A percentile compares a stretch with the other conserved stretches of the same genome.
Conservation (phyloP, 192 early-diverging fungal species). For the Geosiphon pyriformis region DNA sequence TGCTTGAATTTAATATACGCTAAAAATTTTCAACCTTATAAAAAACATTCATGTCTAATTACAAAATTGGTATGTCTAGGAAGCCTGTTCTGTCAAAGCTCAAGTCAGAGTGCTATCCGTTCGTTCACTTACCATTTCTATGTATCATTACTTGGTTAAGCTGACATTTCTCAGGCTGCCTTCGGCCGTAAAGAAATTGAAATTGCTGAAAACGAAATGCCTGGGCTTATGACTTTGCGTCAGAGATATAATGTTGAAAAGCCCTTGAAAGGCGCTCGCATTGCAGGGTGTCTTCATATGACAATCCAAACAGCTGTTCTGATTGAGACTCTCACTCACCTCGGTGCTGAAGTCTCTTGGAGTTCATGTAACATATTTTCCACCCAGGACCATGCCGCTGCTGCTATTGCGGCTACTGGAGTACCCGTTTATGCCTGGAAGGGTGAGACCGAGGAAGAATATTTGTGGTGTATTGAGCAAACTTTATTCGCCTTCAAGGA, state of each 20-base stretch:
- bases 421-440: conserved; percentile 99
- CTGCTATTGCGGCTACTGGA: conserved; percentile 93
- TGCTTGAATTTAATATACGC: too few relatives aligned
- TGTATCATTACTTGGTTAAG: too few relatives aligned
- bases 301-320: conserved; percentile 98
- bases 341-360: conserved; percentile 90
- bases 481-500: conserved; percentile 88
- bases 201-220: conserved; percentile 97
- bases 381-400: conserved; percentile 98
- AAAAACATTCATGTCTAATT: too few relatives aligned
- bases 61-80: too few relatives aligned
- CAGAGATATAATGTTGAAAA: conserved; percentile 84
- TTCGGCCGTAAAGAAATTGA: conserved; percentile 98
- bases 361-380: conserved; percentile 79
- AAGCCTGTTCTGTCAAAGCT: too few relatives aligned
- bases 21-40: too few relatives aligned
- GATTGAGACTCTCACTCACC: conserved; percentile 91
- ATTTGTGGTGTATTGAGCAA: conserved; percentile 98
- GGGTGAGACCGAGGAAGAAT: conserved; percentile 99
- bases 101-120: too few relatives aligned
- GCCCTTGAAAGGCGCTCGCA: conserved; percentile 91
- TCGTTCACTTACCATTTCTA: too few relatives aligned
- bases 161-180: conserved; percentile 55
- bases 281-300: conserved; percentile 99
- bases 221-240: conserved; percentile 93